These are phyloP conservation scores for Eremomyces bilateralis DNA, from an alignment of 495 filamentous ascomycete genomes.

Conservation along the genomic window DNA sequence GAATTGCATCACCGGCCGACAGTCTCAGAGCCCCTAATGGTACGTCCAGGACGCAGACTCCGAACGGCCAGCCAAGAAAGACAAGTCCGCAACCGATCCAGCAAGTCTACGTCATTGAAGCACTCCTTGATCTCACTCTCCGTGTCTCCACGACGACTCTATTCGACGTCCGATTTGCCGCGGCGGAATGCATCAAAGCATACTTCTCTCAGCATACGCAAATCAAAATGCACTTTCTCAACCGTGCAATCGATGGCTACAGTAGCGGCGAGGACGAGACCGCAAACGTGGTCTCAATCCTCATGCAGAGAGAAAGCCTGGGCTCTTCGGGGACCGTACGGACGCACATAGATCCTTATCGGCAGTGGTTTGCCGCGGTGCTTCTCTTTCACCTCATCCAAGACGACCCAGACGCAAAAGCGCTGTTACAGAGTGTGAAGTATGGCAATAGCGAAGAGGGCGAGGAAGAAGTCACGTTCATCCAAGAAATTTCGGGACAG, in stretches of 20 bases:
- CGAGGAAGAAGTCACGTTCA: conserved; percentile 88
- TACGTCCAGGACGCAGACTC: too few relatives aligned
- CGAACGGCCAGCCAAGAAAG: conserved; percentile 16
- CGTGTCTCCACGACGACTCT: conserved; percentile 38
- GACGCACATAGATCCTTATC: conserved; percentile 76
- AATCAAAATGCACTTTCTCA: conserved; percentile 66
- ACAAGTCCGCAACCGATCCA: conserved; percentile 19
- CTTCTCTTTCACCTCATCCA: conserved; percentile 76
- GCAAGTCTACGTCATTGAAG: conserved; percentile 78
- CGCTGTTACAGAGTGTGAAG: conserved; percentile 53
- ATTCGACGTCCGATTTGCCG: conserved; percentile 64
- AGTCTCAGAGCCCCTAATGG: too few relatives aligned
- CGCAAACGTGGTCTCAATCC: conserved; percentile 72
- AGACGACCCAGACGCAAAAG: conserved; percentile 62
- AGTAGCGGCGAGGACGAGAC: conserved; percentile 52
- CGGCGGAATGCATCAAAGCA: conserved; percentile 75
- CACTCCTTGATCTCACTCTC: conserved; percentile 71
- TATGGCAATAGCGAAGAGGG: conserved; percentile 80
- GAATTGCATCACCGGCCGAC: too few relatives aligned
- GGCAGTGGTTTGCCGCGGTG: conserved; percentile 78
- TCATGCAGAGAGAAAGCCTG: conserved; percentile 32
- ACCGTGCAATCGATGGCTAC: conserved; percentile 77
- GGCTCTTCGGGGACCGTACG: conserved; percentile 11
- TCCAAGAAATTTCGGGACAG: conserved; percentile 68
- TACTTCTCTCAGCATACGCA: conserved; percentile 64